A percentile compares a stretch with the other conserved stretches of the same genome.
phyloP scores from a whole-genome alignment of 495 filamentous ascomycete genomes.

The Neurospora sp. region DNA sequence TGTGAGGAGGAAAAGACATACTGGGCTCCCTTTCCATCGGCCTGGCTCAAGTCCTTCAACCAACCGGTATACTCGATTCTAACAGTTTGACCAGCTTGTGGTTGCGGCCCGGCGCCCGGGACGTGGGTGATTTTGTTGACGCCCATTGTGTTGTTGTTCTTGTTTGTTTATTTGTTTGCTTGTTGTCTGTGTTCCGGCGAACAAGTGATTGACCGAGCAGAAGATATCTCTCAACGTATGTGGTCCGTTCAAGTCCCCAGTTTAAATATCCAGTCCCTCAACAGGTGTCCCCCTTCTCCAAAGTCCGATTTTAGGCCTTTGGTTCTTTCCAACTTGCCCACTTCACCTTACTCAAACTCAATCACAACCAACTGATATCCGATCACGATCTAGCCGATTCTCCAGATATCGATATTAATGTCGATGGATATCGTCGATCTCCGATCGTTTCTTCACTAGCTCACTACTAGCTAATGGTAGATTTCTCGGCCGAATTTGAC shows the following conservation, averaged over 20 bases:
- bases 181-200: not conserved
- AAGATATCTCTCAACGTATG: not conserved
- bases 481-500: not conserved
- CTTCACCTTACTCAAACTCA: not conserved
- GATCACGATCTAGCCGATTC: not conserved
- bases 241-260: not conserved
- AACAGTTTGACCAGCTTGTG: conserved; percentile 54
- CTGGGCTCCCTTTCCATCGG: conserved; percentile 38
- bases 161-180: not conserved
- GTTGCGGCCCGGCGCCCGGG: conserved; percentile 40
- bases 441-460: not conserved
- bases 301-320: not conserved
- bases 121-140: conserved; percentile 36
- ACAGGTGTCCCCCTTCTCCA: not conserved
- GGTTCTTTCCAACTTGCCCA: not conserved
- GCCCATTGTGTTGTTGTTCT: conserved; percentile 30
- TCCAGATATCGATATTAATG: not conserved
- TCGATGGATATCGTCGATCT: not conserved
- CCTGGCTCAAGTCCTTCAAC: conserved; percentile 53
- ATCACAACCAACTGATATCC: not conserved
- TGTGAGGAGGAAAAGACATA: conserved; percentile 17
- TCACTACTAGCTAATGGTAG: not conserved
- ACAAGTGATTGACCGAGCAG: not conserved
- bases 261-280: not conserved
- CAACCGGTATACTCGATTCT: conserved; percentile 78